Conservation (phyloP, 768 basidiomycete genomes). For the Paxillus involutus region DNA sequence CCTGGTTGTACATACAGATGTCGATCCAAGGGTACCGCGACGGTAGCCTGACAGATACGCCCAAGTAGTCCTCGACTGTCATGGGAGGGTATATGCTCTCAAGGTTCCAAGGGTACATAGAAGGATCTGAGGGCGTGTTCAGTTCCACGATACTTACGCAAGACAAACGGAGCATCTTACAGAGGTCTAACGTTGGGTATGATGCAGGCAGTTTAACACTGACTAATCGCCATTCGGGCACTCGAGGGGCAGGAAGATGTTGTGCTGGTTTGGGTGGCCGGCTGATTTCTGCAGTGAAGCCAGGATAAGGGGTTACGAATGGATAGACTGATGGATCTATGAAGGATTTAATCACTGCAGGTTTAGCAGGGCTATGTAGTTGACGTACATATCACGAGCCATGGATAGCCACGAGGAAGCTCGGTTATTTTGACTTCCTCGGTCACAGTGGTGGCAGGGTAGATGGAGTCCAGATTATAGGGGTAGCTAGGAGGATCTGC, state of each 20-base stretch:
- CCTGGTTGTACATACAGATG: conserved; percentile 20
- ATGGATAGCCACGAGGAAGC: conserved; percentile 31
- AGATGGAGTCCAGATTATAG: conserved; percentile 35
- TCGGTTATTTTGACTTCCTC: conserved; percentile 6
- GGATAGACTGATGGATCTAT: conserved; percentile 26
- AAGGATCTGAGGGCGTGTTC: conserved; percentile 8
- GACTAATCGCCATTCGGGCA: background rate
- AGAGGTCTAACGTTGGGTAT: conserved; percentile 33
- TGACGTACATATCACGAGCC: conserved; percentile 37
- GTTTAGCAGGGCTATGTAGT: background rate
- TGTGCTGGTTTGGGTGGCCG: conserved; percentile 1
- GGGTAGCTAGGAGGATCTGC: conserved; percentile 44
- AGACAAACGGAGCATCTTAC: conserved; percentile 22
- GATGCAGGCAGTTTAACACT: conserved; percentile 11
- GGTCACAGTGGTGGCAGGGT: conserved; percentile 19
- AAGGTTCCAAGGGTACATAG: conserved; percentile 30
- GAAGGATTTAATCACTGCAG: background rate
- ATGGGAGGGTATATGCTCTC: conserved; percentile 22
- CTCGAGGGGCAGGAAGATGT: background rate
- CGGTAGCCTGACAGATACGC: background rate
- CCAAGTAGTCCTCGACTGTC: background rate
- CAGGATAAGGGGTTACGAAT: conserved; percentile 16
- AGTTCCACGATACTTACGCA: background rate
- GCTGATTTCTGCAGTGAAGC: conserved; percentile 1
- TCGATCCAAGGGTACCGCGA: conserved; percentile 22